phyloP scores from a whole-genome alignment of 768 basidiomycete species.

The Suillus subalutaceus region DNA sequence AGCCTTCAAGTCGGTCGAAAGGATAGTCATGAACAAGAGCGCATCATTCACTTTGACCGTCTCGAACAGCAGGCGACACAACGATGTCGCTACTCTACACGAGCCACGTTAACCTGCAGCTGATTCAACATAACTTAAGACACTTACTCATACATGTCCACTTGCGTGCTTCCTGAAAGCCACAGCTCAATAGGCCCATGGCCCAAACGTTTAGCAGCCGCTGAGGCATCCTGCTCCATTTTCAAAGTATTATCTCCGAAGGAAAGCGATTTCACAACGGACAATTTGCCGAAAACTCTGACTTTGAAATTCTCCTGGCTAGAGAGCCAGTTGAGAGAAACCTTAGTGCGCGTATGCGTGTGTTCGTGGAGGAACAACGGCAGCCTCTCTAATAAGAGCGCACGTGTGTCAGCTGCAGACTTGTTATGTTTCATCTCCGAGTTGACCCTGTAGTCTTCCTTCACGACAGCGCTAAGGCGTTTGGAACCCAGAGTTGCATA shows the following conservation, averaged over 20 bases:
- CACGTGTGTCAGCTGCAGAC: slow-evolving; percentile 52
- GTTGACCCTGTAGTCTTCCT: slow-evolving; percentile 72
- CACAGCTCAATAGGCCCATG: slow-evolving; percentile 73
- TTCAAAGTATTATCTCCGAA: slow-evolving; percentile 52
- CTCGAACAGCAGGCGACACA: slow-evolving; percentile 81
- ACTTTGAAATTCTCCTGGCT: slow-evolving; percentile 68
- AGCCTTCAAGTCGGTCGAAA: slow-evolving; percentile 86
- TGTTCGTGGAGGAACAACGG: slow-evolving; percentile 94
- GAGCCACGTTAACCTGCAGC: slow-evolving; percentile 10
- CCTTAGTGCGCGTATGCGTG: slow-evolving; percentile 60
- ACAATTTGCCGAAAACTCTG: slow-evolving; percentile 64
- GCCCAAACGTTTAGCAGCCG: slow-evolving; percentile 58
- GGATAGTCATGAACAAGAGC: slow-evolving; percentile 88
- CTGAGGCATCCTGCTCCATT: slow-evolving; percentile 71
- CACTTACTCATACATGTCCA: slow-evolving; percentile 93
- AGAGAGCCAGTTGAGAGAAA: slow-evolving; percentile 70
- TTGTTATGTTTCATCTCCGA: slow-evolving; percentile 52
- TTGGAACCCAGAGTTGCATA: slow-evolving; percentile 78
- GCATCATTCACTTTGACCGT: slow-evolving; percentile 84
- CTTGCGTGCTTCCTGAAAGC: slow-evolving; percentile 71
- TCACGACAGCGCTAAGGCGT: slow-evolving; percentile 70
- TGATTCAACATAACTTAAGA: slow-evolving; percentile 6
- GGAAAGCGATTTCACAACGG: slow-evolving; percentile 61
- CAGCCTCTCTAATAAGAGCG: slow-evolving; percentile 77
- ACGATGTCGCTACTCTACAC: slow-evolving; percentile 76